Evolutionary conservation across 306 rosid species (phyloP), one percentile per base, ranked within the genome.

Genomic region (Urtica urens): DNA sequence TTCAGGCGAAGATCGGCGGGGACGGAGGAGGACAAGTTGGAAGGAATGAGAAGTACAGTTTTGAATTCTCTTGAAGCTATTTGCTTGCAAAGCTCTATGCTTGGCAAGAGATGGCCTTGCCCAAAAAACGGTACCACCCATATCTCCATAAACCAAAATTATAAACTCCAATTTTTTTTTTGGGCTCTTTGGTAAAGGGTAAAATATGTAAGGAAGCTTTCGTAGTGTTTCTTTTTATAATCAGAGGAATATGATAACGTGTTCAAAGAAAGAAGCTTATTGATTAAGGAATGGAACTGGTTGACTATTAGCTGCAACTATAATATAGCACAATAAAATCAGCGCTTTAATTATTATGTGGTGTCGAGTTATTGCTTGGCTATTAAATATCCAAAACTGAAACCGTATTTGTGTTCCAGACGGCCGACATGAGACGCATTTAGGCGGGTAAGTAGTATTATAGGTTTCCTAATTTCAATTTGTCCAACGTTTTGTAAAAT

Each of bases 81-180:
- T 45, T 62, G 79, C 3, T 75, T 77, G 73, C 86, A 80, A 12
- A 84, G 78, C 65, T 84, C 81, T 13, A 80, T 44, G 46, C 66
- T 53, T 0, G 90, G 94, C 23, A 80, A 59, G 19, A 83, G 60
- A 62, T 83, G 94, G 23, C 94, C 86, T 47, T 77, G 79, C 40
- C 83, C 90, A 7, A 70, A 69, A 20, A 72, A 69, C 4, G 94
- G 81, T 14, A 75, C 35, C 0, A 80, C 41, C 65, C 72, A 77
- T 33, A 80, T 72, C 64, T 80, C 81, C 29, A 15, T 38, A 4
- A 73, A 29, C 86, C n/a, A n/a, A n/a, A n/a, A n/a, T n/a, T n/a
- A n/a, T n/a, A n/a, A 69, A 72, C 17, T 42, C 4, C 39, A 46
- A 16, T 27, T 19, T 38, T 17, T 20, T 3, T 46, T 20, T 1